Evolutionary conservation across 2,329 filamentous ascomycete species (phyloP), one percentile per base, ranked within the genome.

Genomic region (Pseudogymnoascus sp.): DNA sequence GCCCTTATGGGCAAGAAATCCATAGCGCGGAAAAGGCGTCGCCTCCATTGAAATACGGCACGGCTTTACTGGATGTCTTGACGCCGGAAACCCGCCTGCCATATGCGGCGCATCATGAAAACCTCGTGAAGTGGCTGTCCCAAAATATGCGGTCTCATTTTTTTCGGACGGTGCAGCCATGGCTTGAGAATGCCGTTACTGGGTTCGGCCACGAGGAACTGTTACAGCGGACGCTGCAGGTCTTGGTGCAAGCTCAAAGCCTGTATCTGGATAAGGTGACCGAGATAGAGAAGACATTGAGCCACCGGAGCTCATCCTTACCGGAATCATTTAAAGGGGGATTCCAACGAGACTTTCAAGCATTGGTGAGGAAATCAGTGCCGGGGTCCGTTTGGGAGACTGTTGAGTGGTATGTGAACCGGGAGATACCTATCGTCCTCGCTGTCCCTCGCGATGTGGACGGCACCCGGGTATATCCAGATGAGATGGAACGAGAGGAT

Each of bases 321-420:
- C 77, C 75, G 62, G 72, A 74, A 53, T 71, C 72, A 33, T 77
- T 77, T 40, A 74, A 79, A 7, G 71, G 70, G 61, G 82, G 81
- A 63, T 88, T 90, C 69, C 78, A 77, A 15, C 77, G 81, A 59
- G 86, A 90, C 66, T 73, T 90, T 10, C 82, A 88, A 69, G 84
- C 86, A 21, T 78, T 89, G 21, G 81, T 90, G 66, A 82, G 83
- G 50, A 88, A 88, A 71, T 86, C 86, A 9, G 78, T 85, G 64
- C 82, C 81, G 2, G 76, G 76, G 38, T 76, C 79, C 3, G 76
- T 89, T 59, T 77, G 80, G 37, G 75, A 76, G 59, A 82, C 85
- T 1, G 72, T 90, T 23, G 79, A 78, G 44, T 76, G 74, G 44
- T 81, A 88, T 38, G 70, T 90, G 53, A 77, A 77, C 11, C 77